Percentiles rank a stretch among this genome's conserved stretches.
phyloP scores from a whole-genome alignment of 2,329 filamentous ascomycete genomes.

The Phialemonium atrogriseum region DNA sequence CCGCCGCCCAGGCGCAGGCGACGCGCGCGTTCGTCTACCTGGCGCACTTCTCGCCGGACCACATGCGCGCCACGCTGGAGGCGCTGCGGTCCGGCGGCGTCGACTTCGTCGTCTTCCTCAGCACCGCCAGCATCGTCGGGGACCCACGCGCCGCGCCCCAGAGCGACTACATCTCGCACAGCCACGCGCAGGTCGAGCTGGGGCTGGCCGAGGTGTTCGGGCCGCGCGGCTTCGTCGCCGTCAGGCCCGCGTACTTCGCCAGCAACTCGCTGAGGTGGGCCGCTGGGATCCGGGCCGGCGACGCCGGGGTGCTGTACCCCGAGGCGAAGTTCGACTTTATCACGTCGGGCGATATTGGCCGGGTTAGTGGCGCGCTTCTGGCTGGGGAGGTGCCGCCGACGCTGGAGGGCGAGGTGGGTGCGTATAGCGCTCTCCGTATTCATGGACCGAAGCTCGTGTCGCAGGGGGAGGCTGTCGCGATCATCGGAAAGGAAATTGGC shows the following conservation, averaged over 20 bases:
- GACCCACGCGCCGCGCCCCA: constrained; percentile 18
- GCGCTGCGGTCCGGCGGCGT: constrained; percentile 36
- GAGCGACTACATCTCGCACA: constrained; percentile 24
- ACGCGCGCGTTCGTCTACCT: constrained; percentile 40
- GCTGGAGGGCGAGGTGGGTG: no score
- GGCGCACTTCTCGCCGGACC: constrained; percentile 20
- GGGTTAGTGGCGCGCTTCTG: constrained; percentile 29
- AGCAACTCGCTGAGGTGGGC: constrained; percentile 28
- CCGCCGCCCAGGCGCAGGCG: constrained; percentile 31
- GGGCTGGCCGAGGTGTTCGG: constrained; percentile 31
- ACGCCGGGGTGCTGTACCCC: constrained; percentile 22
- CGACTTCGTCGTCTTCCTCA: constrained; percentile 34
- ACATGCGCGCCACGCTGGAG: constrained; percentile 28
- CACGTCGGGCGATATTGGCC: constrained; percentile 34
- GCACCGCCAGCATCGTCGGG: constrained; percentile 24
- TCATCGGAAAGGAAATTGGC: no score
- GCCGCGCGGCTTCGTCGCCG: constrained; percentile 23
- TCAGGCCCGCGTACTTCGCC: constrained; percentile 34
- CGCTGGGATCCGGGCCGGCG: constrained; percentile 17
- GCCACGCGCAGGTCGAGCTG: constrained; percentile 36
- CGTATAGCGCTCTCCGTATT: no score
- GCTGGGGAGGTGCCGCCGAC: no score
- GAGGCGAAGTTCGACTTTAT: constrained; percentile 28
- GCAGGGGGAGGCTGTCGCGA: no score
- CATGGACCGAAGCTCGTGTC: no score